These are phyloP conservation scores for Chrysanthemum seticuspe DNA, from an alignment of 129 eudicot species.

Conservation along the genomic window DNA sequence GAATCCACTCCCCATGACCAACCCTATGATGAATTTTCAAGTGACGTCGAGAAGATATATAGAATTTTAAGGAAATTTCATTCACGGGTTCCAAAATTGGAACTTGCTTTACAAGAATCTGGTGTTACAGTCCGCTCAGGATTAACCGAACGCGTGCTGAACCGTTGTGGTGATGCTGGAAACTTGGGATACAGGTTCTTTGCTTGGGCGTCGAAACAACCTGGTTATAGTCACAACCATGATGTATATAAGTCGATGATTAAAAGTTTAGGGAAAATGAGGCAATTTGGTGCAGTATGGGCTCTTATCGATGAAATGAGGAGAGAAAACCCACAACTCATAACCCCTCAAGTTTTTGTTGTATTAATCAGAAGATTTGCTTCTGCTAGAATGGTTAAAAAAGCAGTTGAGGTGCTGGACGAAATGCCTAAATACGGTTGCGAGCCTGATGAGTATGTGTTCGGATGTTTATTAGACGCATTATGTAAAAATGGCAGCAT, in stretches of 20 bases:
- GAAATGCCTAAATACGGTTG: conserved; percentile 91
- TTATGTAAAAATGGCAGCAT: conserved; percentile 78
- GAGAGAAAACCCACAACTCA: conserved; percentile 63
- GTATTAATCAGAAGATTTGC: conserved; percentile 81
- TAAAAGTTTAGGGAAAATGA: conserved; percentile 73
- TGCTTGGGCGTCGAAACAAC: conserved; percentile 77
- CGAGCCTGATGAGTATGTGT: conserved; percentile 82
- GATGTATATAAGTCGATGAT: conserved; percentile 77
- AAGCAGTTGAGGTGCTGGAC: conserved; percentile 81
- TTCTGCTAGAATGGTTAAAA: conserved; percentile 80
- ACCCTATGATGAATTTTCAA: conserved; percentile 60
- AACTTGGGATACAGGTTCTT: conserved; percentile 77
- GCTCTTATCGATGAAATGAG: conserved; percentile 89
- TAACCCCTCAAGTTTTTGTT: conserved; percentile 70
- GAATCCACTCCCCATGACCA: conserved; percentile 28
- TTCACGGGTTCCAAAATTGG: conserved; percentile 76
- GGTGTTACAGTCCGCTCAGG: conserved; percentile 67
- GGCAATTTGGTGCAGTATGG: conserved; percentile 88
- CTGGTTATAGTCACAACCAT: conserved; percentile 63
- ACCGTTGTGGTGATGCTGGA: conserved; percentile 91
- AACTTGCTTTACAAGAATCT: conserved; percentile 78
- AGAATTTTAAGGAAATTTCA: conserved; percentile 72
- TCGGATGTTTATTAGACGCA: conserved; percentile 87
- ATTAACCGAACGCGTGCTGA: conserved; percentile 66
- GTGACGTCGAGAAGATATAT: conserved; percentile 75